Evolutionary conservation across 2,329 filamentous ascomycete species (phyloP).

Genomic region (Cadophora luteo-olivacea): DNA sequence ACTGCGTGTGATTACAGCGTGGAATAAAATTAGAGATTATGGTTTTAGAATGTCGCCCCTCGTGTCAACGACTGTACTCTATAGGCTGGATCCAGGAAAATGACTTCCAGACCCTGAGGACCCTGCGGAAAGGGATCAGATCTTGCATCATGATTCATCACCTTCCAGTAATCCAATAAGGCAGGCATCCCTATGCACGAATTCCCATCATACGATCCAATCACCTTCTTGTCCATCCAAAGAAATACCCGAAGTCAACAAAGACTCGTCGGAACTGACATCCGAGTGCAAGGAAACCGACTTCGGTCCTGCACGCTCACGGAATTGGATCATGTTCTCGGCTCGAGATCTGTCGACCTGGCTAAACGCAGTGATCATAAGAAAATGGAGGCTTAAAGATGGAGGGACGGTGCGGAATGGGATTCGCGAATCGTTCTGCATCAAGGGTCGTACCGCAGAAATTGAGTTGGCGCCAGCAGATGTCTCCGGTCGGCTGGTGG

Average conservation of each 20-base stretch:
- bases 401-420: background rate
- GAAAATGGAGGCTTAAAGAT: background rate
- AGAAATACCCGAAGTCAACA: slow-evolving; percentile 8
- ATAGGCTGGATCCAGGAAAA: too few relatives aligned
- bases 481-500: background rate
- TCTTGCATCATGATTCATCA: too few relatives aligned
- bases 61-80: too few relatives aligned
- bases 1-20: too few relatives aligned
- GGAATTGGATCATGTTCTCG: background rate
- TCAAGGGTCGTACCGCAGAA: background rate
- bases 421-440: background rate
- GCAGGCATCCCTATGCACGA: background rate
- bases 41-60: too few relatives aligned
- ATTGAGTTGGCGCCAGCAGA: background rate
- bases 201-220: background rate
- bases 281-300: background rate
- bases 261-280: background rate
- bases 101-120: too few relatives aligned
- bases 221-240: background rate
- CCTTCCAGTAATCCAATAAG: too few relatives aligned
- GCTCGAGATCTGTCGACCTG: background rate
- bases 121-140: too few relatives aligned
- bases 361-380: background rate
- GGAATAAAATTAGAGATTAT: too few relatives aligned
- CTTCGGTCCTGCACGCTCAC: background rate